A percentile compares a stretch with the other conserved stretches of the same genome.
Conservation (phyloP, 768 basidiomycete genomes). For the Chalciporus sphaerocephalus region DNA sequence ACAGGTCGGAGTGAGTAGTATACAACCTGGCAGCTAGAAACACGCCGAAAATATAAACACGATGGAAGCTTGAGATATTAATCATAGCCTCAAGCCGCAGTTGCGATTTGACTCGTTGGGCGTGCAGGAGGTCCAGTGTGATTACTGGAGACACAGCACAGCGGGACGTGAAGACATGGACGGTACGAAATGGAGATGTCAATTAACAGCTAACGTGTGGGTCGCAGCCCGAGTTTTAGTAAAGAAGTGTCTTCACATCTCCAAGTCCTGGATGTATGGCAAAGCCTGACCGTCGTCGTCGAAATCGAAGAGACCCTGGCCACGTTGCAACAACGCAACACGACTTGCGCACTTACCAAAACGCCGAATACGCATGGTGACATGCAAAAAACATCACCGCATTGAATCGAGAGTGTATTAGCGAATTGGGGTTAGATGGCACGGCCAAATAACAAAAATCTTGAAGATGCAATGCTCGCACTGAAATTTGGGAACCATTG, state of each 20-base stretch:
- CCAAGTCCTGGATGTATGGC: neutral
- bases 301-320: neutral
- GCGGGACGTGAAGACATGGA: neutral
- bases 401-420: neutral
- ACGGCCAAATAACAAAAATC: no score
- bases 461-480: no score
- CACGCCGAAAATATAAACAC: conserved; percentile 11
- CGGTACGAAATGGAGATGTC: neutral
- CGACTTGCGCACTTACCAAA: neutral
- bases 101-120: neutral
- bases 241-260: no score
- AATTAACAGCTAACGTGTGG: neutral
- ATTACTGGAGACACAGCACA: neutral
- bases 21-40: conserved; percentile 1
- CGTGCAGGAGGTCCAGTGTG: neutral
- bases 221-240: no score
- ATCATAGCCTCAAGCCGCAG: conserved; percentile 16
- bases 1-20: neutral
- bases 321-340: neutral
- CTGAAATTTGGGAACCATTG: no score
- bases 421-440: neutral
- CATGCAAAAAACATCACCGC: neutral
- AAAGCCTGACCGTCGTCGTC: no score
- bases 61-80: conserved; percentile 2
- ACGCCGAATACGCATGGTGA: neutral